A percentile compares a stretch with the other conserved stretches of the same genome.
Conservation (phyloP, 495 filamentous ascomycete genomes). For the Sordaria brevicollis region DNA sequence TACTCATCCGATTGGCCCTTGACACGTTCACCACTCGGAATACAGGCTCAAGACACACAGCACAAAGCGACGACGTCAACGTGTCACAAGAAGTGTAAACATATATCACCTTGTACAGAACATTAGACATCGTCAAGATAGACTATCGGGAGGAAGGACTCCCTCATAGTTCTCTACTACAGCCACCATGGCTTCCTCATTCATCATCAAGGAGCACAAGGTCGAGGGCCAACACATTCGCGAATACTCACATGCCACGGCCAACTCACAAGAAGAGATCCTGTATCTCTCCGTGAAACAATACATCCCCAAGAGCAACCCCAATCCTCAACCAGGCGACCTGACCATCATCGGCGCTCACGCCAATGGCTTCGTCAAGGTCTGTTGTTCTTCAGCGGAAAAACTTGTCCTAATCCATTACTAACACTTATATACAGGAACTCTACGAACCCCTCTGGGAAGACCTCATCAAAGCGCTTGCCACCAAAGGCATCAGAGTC, state of each 20-base stretch:
- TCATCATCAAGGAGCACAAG: constrained; percentile 44
- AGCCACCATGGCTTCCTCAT: constrained; percentile 16
- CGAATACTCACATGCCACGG: constrained; percentile 58
- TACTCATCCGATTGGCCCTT: neutral
- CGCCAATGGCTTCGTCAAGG: constrained; percentile 88
- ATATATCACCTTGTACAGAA: neutral
- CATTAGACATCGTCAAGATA: neutral
- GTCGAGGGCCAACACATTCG: constrained; percentile 60
- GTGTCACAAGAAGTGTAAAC: neutral
- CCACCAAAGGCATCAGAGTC: constrained; percentile 49
- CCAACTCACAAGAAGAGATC: constrained; percentile 49
- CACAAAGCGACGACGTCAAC: neutral
- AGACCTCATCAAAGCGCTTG: constrained; percentile 48
- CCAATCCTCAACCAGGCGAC: constrained; percentile 53
- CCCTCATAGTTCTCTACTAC: too few species aligned
- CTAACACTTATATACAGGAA: constrained; percentile 35
- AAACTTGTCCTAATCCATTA: neutral
- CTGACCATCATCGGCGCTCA: constrained; percentile 76
- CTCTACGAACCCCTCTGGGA: constrained; percentile 85
- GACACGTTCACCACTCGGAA: neutral
- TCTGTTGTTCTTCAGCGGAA: constrained; percentile 10
- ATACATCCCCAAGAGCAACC: constrained; percentile 65
- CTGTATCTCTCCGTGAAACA: constrained; percentile 70
- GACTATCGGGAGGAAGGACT: neutral
- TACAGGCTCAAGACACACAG: neutral